Evolutionary conservation across 805 yeast species (phyloP), one percentile per base, ranked within the genome.

Genomic region (Saccharomycopsis javanensis): DNA sequence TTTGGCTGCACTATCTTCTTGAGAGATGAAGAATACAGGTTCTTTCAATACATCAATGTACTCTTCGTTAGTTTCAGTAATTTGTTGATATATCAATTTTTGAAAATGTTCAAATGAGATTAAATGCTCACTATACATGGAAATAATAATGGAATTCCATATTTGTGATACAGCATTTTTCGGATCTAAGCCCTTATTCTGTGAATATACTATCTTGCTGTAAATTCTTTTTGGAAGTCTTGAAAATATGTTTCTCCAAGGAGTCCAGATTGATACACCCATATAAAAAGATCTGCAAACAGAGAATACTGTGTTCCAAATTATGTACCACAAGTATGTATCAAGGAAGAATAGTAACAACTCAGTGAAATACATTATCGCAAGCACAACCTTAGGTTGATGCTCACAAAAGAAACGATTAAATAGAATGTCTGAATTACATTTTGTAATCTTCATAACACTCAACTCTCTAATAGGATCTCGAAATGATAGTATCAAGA

Each of bases 191-290:
- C 65, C 64, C 56, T 70, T 62, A 59, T 71, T 70, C 27, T 74
- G 66, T 10, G 80, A 74, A 2, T 79, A 77, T 11, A 88, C 69
- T 1, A 89, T 73, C 64, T 88, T 88, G 10, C 92, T 79, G 62
- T 77, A 78, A 2, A 88, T 85, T 62, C 96, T 75, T 64, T 83
- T 82, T 1, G 96, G 96, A 30, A 89, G 70, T 53, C 90, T 73
- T 4, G 88, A 79, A 66, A 85, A 88, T 31, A 85, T 79, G 64
- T 86, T 87, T 67, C 87, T 79, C 96, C 96, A 88, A 0, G 96
- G 96, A 1, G 94, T 86, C 85, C 92, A 84, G 10, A 88, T 82
- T 0, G 95, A 86, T 4, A 86, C 83, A 0, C 96, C 96, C 60
- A 83, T 75, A 46, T 84, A 81, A 61, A 84, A 76, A 0, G 94